phyloP scores from a whole-genome alignment of 805 yeast genomes.

The Monosporozyma siamensis region DNA sequence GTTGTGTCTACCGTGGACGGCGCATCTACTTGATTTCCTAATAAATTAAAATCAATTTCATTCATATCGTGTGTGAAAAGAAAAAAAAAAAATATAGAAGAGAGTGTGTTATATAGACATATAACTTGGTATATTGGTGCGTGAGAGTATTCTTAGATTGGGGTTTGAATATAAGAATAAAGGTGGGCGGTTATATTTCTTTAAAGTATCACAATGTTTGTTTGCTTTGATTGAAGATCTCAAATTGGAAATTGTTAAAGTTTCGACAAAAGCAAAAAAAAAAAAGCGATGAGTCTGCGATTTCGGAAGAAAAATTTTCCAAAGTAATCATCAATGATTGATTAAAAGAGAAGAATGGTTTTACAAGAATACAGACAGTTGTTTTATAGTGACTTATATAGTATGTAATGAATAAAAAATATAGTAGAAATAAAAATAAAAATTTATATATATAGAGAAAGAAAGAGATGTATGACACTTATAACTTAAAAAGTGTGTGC shows the following conservation, averaged over 20 bases:
- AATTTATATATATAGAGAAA: neutral
- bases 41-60: neutral
- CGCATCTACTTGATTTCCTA: neutral
- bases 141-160: neutral
- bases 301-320: neutral
- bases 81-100: neutral
- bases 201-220: neutral
- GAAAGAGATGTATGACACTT: neutral
- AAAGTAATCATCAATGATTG: no score
- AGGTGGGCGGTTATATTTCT: neutral
- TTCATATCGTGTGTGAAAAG: neutral
- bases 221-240: constrained; percentile 1
- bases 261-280: no score
- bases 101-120: neutral
- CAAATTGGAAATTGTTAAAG: neutral
- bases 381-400: neutral
- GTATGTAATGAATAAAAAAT: constrained; percentile 1
- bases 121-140: neutral
- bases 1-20: constrained; percentile 1
- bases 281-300: neutral
- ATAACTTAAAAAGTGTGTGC: neutral
- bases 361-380: constrained; percentile 1
- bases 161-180: neutral
- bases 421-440: neutral
- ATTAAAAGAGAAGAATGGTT: no score